Evolutionary conservation across 192 early-diverging fungal genomes (phyloP).

Genomic region (Backusella psychrophila): DNA sequence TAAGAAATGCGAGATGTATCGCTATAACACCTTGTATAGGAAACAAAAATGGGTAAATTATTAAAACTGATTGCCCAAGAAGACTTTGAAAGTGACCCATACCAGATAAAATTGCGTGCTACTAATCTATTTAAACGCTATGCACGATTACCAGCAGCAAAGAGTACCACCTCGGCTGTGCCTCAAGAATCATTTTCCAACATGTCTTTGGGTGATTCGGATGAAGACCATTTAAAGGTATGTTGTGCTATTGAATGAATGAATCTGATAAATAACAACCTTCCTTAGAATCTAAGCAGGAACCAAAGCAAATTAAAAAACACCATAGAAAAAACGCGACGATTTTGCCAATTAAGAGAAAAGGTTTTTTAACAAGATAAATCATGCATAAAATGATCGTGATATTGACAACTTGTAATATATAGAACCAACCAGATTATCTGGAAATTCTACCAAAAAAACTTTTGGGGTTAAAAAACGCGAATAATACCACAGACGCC

Average conservation of each 20-base stretch:
- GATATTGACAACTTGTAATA: neutral
- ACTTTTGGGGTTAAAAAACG: neutral
- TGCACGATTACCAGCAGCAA: neutral
- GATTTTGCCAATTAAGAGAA: neutral
- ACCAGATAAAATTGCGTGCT: constrained; percentile 11
- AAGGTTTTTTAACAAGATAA: neutral
- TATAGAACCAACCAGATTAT: neutral
- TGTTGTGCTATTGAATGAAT: neutral
- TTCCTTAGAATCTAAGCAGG: constrained; percentile 9
- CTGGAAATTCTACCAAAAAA: neutral
- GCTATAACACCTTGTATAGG: constrained; percentile 11
- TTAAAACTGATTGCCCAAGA: constrained; percentile 32
- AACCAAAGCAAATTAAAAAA: constrained; percentile 14
- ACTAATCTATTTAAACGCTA: constrained; percentile 15
- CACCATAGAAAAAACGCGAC: constrained; percentile 19
- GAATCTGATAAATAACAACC: neutral
- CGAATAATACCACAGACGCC: neutral
- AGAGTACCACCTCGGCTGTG: neutral
- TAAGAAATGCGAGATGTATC: neutral
- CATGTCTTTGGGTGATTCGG: constrained; percentile 11
- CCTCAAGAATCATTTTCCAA: constrained; percentile 13
- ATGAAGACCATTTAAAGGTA: constrained; percentile 25
- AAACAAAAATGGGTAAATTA: constrained; percentile 38
- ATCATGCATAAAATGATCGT: neutral
- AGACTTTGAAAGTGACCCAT: constrained; percentile 16